Evolutionary conservation across 2,329 filamentous ascomycete genomes (phyloP).

Genomic region (Fusarium papillatum): DNA sequence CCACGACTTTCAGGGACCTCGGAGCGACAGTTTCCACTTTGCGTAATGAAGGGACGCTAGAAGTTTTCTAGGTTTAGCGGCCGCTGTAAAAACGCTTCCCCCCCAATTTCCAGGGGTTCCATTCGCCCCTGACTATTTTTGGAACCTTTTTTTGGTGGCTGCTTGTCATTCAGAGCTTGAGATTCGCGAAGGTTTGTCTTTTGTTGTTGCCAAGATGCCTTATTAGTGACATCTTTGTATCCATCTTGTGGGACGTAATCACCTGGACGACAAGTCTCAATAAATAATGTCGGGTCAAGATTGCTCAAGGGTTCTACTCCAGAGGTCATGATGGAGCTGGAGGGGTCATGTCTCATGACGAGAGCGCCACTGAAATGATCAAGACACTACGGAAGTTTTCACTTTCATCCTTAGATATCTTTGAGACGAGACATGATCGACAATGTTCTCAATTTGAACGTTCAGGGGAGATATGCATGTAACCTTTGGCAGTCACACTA

Average conservation of each 20-base stretch:
- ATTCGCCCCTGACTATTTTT: conserved; percentile 38
- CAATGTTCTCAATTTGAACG: neutral
- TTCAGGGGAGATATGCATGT: neutral
- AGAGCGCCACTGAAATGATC: neutral
- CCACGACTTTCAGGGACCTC: conserved; percentile 31
- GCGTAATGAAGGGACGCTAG: conserved; percentile 23
- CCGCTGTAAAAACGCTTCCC: conserved; percentile 7
- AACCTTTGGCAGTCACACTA: neutral
- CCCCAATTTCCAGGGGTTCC: conserved; percentile 2
- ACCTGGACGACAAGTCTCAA: neutral
- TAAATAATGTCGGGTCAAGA: neutral
- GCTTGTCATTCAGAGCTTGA: conserved; percentile 13
- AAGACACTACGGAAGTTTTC: neutral
- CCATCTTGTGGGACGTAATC: neutral
- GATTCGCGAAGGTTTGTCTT: conserved; percentile 15
- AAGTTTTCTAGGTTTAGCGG: conserved; percentile 19
- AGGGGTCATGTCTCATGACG: neutral
- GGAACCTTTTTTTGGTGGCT: neutral
- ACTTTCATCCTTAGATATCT: neutral
- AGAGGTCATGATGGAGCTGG: neutral
- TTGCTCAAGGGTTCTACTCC: neutral
- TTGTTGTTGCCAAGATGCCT: neutral
- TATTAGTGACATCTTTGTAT: neutral
- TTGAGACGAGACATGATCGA: neutral
- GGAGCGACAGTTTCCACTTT: conserved; percentile 28